phyloP scores from a whole-genome alignment of 2,329 filamentous ascomycete species.

The Tolypocladium ophioglossoides region DNA sequence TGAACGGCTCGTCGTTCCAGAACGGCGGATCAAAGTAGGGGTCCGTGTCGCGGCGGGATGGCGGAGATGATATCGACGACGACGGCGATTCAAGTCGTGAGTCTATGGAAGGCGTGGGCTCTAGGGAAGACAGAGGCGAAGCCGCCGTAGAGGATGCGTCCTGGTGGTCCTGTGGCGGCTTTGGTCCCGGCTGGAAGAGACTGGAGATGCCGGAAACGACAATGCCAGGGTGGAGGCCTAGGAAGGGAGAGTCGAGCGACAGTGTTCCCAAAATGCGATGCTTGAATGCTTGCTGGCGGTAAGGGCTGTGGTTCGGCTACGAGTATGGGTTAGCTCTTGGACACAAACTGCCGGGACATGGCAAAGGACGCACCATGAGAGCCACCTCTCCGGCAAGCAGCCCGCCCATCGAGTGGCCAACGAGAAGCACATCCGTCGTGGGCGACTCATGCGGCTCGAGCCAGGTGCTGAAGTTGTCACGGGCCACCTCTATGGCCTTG shows the following conservation, averaged over 20 bases:
- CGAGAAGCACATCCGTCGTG: slow-evolving; percentile 67
- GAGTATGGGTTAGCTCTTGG: neutral
- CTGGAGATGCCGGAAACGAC: slow-evolving; percentile 72
- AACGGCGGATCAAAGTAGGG: slow-evolving; percentile 69
- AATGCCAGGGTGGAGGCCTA: slow-evolving; percentile 83
- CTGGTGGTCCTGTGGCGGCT: slow-evolving; percentile 4
- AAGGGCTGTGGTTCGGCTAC: slow-evolving; percentile 23
- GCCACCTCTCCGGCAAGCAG: slow-evolving; percentile 71
- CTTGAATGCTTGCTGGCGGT: slow-evolving; percentile 37
- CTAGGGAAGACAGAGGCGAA: slow-evolving; percentile 7
- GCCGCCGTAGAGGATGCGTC: neutral
- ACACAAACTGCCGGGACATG: neutral
- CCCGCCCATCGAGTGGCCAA: slow-evolving; percentile 88
- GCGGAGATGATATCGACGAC: slow-evolving; percentile 4
- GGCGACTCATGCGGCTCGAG: slow-evolving; percentile 64
- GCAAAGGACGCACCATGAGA: slow-evolving; percentile 38
- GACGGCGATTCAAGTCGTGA: slow-evolving; percentile 1
- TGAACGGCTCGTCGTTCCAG: slow-evolving; percentile 60
- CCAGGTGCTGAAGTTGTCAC: slow-evolving; percentile 78
- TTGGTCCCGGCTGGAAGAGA: slow-evolving; percentile 49
- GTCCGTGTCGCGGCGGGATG: slow-evolving; percentile 22
- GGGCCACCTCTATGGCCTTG: slow-evolving; percentile 58
- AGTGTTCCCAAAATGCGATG: slow-evolving; percentile 73
- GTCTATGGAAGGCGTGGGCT: slow-evolving; percentile 9
- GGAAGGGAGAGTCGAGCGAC: slow-evolving; percentile 75